Evolutionary conservation across 2,329 filamentous ascomycete species (phyloP).

Genomic region (Beauveria pseudobassiana): DNA sequence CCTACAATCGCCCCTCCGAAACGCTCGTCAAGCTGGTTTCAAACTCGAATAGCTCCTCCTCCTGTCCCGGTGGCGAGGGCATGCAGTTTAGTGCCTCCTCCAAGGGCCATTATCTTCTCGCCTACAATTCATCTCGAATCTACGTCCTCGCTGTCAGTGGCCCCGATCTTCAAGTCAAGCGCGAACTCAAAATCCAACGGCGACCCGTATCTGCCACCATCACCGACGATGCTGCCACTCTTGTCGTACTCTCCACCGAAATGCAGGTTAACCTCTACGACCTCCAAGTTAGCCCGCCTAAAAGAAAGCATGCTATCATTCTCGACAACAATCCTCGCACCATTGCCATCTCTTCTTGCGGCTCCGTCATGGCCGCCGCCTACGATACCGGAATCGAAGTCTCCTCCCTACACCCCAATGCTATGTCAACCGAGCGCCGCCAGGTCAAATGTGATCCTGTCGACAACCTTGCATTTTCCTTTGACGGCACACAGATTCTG

Average conservation of each 20-base stretch:
- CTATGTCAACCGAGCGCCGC: conserved; percentile 58
- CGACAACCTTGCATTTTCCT: conserved; percentile 67
- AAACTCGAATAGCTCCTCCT: conserved; percentile 75
- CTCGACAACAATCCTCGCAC: conserved; percentile 72
- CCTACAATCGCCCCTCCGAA: conserved; percentile 61
- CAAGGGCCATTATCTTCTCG: conserved; percentile 65
- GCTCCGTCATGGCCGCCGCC: conserved; percentile 73
- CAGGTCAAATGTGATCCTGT: conserved; percentile 73
- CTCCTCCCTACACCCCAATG: conserved; percentile 60
- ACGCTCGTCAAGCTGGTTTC: conserved; percentile 76
- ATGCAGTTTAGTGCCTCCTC: conserved; percentile 79
- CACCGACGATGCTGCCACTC: conserved; percentile 64
- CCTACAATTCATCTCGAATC: conserved; percentile 79
- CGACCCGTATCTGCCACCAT: conserved; percentile 72
- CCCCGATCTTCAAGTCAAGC: conserved; percentile 53
- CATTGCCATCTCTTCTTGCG: conserved; percentile 74
- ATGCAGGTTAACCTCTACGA: conserved; percentile 85
- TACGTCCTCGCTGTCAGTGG: conserved; percentile 65
- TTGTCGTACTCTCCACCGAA: conserved; percentile 74
- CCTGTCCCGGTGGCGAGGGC: conserved; percentile 74
- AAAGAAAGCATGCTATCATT: conserved; percentile 64
- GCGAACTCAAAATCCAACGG: conserved; percentile 73
- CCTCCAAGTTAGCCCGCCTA: conserved; percentile 55
- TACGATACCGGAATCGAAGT: conserved; percentile 89
- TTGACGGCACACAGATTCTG: conserved; percentile 69